Conservation (phyloP, 768 basidiomycete genomes). For the Xerocomellus dryophilus region DNA sequence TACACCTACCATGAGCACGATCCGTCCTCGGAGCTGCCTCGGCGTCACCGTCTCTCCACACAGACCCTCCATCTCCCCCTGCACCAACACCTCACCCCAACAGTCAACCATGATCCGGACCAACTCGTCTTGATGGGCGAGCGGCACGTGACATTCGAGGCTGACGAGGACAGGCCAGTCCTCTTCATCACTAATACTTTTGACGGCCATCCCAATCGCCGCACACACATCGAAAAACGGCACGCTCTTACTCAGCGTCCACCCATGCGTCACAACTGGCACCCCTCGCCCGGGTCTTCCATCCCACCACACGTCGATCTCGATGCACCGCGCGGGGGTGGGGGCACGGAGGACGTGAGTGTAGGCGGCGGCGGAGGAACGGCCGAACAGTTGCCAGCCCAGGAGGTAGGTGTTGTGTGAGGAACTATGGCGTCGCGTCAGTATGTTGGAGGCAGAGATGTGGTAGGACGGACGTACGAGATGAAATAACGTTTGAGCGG, state of each 20-base stretch:
- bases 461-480: slow-evolving; percentile 34
- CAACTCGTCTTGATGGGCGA: slow-evolving; percentile 49
- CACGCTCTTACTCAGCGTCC: slow-evolving; percentile 53
- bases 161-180: slow-evolving; percentile 60
- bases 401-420: slow-evolving; percentile 69
- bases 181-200: background rate
- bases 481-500: slow-evolving; percentile 58
- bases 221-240: slow-evolving; percentile 50
- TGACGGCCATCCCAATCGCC: slow-evolving; percentile 32
- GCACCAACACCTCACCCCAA: slow-evolving; percentile 55
- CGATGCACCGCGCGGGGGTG: slow-evolving; percentile 50
- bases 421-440: slow-evolving; percentile 31
- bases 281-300: slow-evolving; percentile 40
- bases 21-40: slow-evolving; percentile 46
- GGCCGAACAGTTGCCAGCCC: slow-evolving; percentile 54
- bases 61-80: slow-evolving; percentile 11
- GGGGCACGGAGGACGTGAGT: slow-evolving; percentile 49
- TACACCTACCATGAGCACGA: slow-evolving; percentile 52
- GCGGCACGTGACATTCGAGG: slow-evolving; percentile 60
- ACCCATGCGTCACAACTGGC: slow-evolving; percentile 58
- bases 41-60: slow-evolving; percentile 40
- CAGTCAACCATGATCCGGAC: slow-evolving; percentile 48
- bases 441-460: background rate
- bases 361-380: slow-evolving; percentile 52
- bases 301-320: slow-evolving; percentile 64